Evolutionary conservation across 306 rosid species (phyloP).

Genomic region (Argentina anserina): DNA sequence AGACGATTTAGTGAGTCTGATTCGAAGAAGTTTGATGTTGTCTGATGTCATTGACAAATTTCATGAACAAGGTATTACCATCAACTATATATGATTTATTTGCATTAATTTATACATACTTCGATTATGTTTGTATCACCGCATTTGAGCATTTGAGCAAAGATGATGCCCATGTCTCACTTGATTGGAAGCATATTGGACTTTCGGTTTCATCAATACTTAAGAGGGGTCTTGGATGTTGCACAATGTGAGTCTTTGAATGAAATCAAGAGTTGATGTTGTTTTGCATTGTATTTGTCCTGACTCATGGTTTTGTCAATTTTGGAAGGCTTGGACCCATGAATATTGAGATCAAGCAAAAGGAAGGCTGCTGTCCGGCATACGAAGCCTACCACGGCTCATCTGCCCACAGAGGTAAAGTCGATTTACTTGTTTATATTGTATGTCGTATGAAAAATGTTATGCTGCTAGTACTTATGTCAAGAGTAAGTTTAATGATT

Average conservation of each 20-base stretch:
- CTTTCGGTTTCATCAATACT: slow-evolving; percentile 44
- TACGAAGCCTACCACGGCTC: slow-evolving; percentile 31
- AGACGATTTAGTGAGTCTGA: slow-evolving; percentile 47
- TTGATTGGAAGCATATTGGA: slow-evolving; percentile 52
- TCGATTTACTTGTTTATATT: not conserved
- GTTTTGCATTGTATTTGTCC: not conserved
- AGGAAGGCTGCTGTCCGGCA: slow-evolving; percentile 32
- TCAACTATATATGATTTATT: no score
- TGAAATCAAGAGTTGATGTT: not conserved
- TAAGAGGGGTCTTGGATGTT: slow-evolving; percentile 45
- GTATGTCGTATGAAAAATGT: not conserved
- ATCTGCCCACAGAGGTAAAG: slow-evolving; percentile 58
- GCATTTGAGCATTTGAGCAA: not conserved
- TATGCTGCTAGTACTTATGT: not conserved
- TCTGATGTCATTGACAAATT: slow-evolving; percentile 47
- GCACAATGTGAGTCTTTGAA: slow-evolving; percentile 51
- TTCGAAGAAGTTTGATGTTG: slow-evolving; percentile 40
- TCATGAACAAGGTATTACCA: slow-evolving; percentile 47
- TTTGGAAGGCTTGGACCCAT: slow-evolving; percentile 68
- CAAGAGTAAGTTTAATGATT: not conserved
- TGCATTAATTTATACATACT: no score
- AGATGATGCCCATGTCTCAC: slow-evolving; percentile 1
- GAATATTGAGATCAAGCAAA: slow-evolving; percentile 48
- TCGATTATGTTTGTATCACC: no score
- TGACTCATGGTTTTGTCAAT: not conserved